Percentiles rank a stretch among this genome's conserved stretches.
phyloP scores from a whole-genome alignment of 768 basidiomycete species.

The Auriscalpium microsporum region DNA sequence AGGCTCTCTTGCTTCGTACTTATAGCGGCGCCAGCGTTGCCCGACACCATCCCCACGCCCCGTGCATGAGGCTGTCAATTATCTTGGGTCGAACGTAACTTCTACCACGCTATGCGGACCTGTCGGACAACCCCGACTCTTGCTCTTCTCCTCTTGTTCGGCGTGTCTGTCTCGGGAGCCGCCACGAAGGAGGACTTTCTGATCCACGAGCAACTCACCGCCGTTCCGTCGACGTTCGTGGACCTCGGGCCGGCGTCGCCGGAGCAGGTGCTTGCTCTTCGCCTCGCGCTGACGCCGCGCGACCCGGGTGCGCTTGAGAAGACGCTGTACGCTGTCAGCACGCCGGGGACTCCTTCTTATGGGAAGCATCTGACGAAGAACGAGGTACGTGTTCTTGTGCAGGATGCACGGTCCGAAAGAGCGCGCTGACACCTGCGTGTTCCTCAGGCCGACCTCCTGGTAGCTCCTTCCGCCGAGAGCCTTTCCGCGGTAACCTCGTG shows the following conservation, averaged over 20 bases:
- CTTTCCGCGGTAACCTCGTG: conserved; percentile 20
- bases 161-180: no score
- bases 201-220: no score
- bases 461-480: conserved; percentile 16
- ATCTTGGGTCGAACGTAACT: no score
- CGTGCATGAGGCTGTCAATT: no score
- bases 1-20: no score
- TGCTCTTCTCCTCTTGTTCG: no score
- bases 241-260: conserved; percentile 11
- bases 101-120: no score
- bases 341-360: conserved; percentile 14
- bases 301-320: conserved; percentile 19
- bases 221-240: conserved; percentile 9
- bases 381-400: conserved; percentile 14
- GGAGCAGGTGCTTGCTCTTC: conserved; percentile 16
- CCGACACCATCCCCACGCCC: no score
- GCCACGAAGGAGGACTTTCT: no score
- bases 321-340: conserved; percentile 18
- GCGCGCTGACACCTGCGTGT: neutral
- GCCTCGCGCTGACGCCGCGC: conserved; percentile 20
- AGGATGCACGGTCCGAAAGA: neutral
- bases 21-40: no score
- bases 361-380: conserved; percentile 19
- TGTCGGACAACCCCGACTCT: no score
- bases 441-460: conserved; percentile 19